A percentile compares a stretch with the other conserved stretches of the same genome.
Evolutionary conservation across 2,329 filamentous ascomycete species (phyloP).

Genomic region (Pseudogymnoascus sp.): DNA sequence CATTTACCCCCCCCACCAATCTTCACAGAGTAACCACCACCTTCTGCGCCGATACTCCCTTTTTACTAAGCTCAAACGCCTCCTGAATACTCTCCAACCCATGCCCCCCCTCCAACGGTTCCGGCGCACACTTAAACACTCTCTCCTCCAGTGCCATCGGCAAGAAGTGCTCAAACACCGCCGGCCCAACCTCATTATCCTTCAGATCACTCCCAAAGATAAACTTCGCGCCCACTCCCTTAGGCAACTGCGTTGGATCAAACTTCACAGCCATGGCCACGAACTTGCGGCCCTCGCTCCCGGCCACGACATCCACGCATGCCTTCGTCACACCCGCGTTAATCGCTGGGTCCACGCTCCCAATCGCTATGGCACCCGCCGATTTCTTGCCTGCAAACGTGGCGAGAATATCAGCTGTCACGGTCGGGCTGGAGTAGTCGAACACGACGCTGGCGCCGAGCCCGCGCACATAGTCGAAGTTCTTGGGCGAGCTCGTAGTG

Average conservation of each 20-base stretch:
- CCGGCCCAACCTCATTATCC: conserved; percentile 24
- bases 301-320: conserved; percentile 22
- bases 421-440: conserved; percentile 29
- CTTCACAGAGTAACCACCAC: conserved; percentile 29
- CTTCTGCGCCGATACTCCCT: conserved; percentile 35
- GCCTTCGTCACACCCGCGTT: conserved; percentile 15
- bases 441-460: conserved; percentile 35
- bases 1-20: neutral
- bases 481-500: conserved; percentile 30
- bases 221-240: conserved; percentile 20
- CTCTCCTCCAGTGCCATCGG: conserved; percentile 29
- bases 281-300: conserved; percentile 20
- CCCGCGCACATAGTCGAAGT: conserved; percentile 30
- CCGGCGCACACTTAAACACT: conserved; percentile 27
- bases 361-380: conserved; percentile 30
- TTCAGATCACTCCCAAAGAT: conserved; percentile 24
- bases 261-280: neutral
- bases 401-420: conserved; percentile 26
- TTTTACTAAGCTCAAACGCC: conserved; percentile 29
- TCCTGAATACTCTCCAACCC: conserved; percentile 35
- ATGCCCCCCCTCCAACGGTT: conserved; percentile 31
- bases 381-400: conserved; percentile 25
- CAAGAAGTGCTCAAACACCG: conserved; percentile 27
- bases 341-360: conserved; percentile 6
- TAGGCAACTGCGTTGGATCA: neutral